These are phyloP conservation scores for Alliaria petiolata DNA, from an alignment of 345 rosid genomes.

Conservation along the genomic window DNA sequence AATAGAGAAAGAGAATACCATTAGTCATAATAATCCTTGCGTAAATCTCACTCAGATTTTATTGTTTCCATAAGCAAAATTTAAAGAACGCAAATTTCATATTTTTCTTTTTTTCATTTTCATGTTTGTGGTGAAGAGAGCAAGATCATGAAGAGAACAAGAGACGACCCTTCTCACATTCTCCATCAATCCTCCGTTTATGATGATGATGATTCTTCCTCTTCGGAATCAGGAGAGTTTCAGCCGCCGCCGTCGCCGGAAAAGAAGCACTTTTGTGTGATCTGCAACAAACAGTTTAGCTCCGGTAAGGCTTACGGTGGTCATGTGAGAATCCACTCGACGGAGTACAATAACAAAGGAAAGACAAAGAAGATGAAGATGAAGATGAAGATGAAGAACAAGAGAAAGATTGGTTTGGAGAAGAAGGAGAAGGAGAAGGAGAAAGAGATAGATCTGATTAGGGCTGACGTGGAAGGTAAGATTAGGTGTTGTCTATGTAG, in stretches of 20 bases:
- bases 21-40: slow-evolving; percentile 19
- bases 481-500: slow-evolving; percentile 38
- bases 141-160: slow-evolving; percentile 17
- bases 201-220: background rate
- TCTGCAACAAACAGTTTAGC: slow-evolving; percentile 34
- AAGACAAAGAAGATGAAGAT: slow-evolving; percentile 10
- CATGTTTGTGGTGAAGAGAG: background rate
- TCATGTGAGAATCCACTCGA: slow-evolving; percentile 41
- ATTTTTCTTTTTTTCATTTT: background rate
- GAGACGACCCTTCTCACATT: background rate
- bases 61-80: slow-evolving; percentile 17
- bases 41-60: slow-evolving; percentile 23
- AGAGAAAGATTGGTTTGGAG: slow-evolving; percentile 11
- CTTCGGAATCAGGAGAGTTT: slow-evolving; percentile 15
- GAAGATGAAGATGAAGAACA: slow-evolving; percentile 19
- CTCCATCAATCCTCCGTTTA: background rate
- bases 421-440: slow-evolving; percentile 15
- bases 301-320: slow-evolving; percentile 48
- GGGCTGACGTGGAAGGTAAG: slow-evolving; percentile 27
- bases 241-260: background rate
- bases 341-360: slow-evolving; percentile 21
- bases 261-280: slow-evolving; percentile 27
- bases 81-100: background rate
- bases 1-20: slow-evolving; percentile 29
- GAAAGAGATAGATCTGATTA: slow-evolving; percentile 24